Evolutionary conservation across 2,329 filamentous ascomycete genomes (phyloP).

Genomic region (Fusarium longipes): DNA sequence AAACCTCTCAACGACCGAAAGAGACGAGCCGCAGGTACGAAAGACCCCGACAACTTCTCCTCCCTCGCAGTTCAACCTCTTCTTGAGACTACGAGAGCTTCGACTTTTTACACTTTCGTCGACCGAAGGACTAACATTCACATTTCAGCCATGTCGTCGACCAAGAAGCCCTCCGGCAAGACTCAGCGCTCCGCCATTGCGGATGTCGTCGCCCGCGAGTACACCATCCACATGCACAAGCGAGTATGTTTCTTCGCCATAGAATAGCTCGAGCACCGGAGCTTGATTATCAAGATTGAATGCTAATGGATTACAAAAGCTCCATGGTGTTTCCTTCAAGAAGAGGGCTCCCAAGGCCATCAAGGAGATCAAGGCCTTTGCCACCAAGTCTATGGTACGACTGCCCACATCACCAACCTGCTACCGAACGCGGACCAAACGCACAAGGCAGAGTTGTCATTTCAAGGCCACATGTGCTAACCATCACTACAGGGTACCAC

Average conservation of each 20-base stretch:
- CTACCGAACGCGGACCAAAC: slow-evolving; percentile 24
- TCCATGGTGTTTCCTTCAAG: slow-evolving; percentile 99
- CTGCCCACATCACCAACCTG: slow-evolving; percentile 15
- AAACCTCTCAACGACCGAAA: slow-evolving; percentile 55
- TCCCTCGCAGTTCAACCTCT: slow-evolving; percentile 32
- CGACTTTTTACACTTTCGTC: slow-evolving; percentile 30
- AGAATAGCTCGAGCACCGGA: slow-evolving; percentile 25
- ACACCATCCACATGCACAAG: slow-evolving; percentile 99
- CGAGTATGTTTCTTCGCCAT: slow-evolving; percentile 59
- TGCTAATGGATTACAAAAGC: slow-evolving; percentile 63
- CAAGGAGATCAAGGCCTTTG: slow-evolving; percentile 99
- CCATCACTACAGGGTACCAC: slow-evolving; percentile 77
- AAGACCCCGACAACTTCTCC: slow-evolving; percentile 39
- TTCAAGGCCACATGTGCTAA: slow-evolving; percentile 34
- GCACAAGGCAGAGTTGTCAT: slow-evolving; percentile 14
- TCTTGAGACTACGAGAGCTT: slow-evolving; percentile 39
- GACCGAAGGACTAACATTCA: slow-evolving; percentile 46
- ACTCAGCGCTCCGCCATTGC: slow-evolving; percentile 90
- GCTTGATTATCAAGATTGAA: slow-evolving; percentile 18
- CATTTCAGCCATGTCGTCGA: slow-evolving; percentile 57
- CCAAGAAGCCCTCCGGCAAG: slow-evolving; percentile 56
- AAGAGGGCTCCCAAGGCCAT: slow-evolving; percentile 98
- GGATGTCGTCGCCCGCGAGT: slow-evolving; percentile 99
- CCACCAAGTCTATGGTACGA: slow-evolving; percentile 94
- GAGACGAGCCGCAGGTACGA: slow-evolving; percentile 59